Conservation (phyloP, 768 basidiomycete genomes). For the Amanita phalloides region DNA sequence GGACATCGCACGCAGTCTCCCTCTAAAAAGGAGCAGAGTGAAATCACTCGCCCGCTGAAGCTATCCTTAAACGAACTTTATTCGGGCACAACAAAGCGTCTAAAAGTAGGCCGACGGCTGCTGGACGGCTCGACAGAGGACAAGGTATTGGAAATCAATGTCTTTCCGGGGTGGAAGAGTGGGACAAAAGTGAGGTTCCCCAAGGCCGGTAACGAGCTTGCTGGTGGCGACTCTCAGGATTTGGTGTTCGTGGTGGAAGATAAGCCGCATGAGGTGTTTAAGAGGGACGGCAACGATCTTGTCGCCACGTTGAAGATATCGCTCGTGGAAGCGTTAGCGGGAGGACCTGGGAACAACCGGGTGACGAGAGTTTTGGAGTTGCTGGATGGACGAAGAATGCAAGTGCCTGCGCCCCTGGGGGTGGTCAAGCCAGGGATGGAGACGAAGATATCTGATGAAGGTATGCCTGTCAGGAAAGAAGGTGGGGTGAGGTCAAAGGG, state of each 20-base stretch:
- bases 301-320: constrained; percentile 49
- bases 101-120: constrained; percentile 74
- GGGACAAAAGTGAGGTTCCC: constrained; percentile 93
- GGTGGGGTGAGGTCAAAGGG: constrained; percentile 64
- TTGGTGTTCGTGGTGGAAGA: constrained; percentile 98
- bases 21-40: constrained; percentile 27
- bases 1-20: constrained; percentile 15
- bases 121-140: constrained; percentile 73
- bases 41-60: constrained; percentile 77
- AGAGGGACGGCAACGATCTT: constrained; percentile 77
- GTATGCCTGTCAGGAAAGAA: constrained; percentile 87
- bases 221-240: constrained; percentile 63
- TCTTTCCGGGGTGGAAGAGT: constrained; percentile 90
- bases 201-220: constrained; percentile 73
- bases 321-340: constrained; percentile 76
- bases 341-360: constrained; percentile 26
- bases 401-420: constrained; percentile 53
- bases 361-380: constrained; percentile 44
- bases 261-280: constrained; percentile 73
- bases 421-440: constrained; percentile 72
- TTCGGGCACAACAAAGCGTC: constrained; percentile 73
- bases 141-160: constrained; percentile 71
- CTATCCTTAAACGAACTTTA: constrained; percentile 83
- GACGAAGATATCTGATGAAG: constrained; percentile 63
- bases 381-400: constrained; percentile 73